These are phyloP conservation scores for Cinnamomum micranthum DNA, from an alignment of 164 flowering plant species.

Conservation along the genomic window DNA sequence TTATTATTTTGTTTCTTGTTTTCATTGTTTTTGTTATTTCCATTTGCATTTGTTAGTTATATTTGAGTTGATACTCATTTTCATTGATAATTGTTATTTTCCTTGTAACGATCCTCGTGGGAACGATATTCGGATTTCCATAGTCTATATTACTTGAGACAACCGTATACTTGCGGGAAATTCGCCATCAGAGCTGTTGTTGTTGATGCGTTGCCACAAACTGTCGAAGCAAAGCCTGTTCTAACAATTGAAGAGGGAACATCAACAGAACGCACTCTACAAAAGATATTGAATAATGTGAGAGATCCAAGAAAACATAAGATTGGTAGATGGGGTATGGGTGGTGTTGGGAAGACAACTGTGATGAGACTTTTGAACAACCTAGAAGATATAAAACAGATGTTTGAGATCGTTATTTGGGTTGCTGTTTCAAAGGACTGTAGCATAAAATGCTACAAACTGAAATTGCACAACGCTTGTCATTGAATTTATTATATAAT, in stretches of 20 bases:
- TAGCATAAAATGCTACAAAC: not conserved
- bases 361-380: slow-evolving; percentile 21
- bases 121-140: too few relatives aligned
- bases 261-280: not conserved
- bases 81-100: too few relatives aligned
- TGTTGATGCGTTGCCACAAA: not conserved
- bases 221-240: not conserved
- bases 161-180: too few relatives aligned
- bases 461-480: slow-evolving; percentile 9
- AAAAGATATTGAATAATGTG: slow-evolving; percentile 9
- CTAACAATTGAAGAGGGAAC: not conserved
- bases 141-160: too few relatives aligned
- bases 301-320: not conserved
- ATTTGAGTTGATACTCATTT: too few relatives aligned
- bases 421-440: slow-evolving; percentile 14
- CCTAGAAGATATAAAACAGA: not conserved
- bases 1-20: too few relatives aligned
- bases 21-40: too few relatives aligned
- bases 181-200: too few relatives aligned
- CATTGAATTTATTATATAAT: not conserved
- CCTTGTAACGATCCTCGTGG: too few relatives aligned
- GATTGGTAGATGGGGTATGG: slow-evolving; percentile 23
- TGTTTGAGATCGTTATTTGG: slow-evolving; percentile 26
- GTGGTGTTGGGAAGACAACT: slow-evolving; percentile 26
- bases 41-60: too few relatives aligned